phyloP scores from a whole-genome alignment of 2,329 filamentous ascomycete species.

The Fusarium compactum region DNA sequence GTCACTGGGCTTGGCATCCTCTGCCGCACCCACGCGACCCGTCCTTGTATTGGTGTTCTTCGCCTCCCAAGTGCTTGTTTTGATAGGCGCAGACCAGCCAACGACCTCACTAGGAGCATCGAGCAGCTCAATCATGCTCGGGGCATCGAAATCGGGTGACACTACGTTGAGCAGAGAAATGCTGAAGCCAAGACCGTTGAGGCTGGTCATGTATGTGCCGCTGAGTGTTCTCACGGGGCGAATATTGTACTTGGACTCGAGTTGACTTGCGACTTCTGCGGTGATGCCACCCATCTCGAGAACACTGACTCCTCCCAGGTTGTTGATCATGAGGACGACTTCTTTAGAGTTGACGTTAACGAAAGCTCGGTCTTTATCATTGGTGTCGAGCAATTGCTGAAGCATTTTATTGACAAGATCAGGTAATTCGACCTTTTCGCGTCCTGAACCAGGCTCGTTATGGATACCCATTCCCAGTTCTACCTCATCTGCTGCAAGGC shows the following conservation, averaged over 20 bases:
- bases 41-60: constrained; percentile 63
- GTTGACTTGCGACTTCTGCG: constrained; percentile 73
- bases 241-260: constrained; percentile 68
- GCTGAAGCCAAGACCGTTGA: constrained; percentile 82
- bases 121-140: constrained; percentile 75
- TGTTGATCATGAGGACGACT: constrained; percentile 79
- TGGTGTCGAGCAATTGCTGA: constrained; percentile 72
- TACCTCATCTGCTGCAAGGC: constrained; percentile 67
- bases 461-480: constrained; percentile 84
- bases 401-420: constrained; percentile 74
- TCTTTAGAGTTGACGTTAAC: constrained; percentile 71
- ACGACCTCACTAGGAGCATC: constrained; percentile 77
- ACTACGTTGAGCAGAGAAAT: constrained; percentile 76
- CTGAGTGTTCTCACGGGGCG: constrained; percentile 73
- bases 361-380: constrained; percentile 78
- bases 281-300: constrained; percentile 80
- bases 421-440: constrained; percentile 64
- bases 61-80: constrained; percentile 72
- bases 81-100: constrained; percentile 76
- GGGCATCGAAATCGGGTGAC: constrained; percentile 67
- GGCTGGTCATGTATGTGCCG: constrained; percentile 82
- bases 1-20: constrained; percentile 58
- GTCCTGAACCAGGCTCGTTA: constrained; percentile 72
- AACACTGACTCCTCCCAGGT: constrained; percentile 78
- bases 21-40: constrained; percentile 49